Percentiles rank a stretch among this genome's conserved stretches.
Conservation (phyloP, 306 rosid genomes). For the Fragaria vesca region DNA sequence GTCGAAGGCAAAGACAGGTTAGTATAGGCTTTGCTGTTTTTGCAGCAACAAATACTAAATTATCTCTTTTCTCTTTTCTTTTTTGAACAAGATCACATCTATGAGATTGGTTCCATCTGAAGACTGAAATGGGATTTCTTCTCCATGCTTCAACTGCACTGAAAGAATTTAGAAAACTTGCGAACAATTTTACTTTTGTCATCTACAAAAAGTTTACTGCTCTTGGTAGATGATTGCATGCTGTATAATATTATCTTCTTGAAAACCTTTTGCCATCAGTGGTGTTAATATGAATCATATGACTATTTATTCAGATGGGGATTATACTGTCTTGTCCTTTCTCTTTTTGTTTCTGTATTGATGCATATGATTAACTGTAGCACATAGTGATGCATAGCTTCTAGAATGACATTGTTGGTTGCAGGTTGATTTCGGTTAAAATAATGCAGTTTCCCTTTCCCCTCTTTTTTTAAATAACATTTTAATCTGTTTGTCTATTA, state of each 20-base stretch:
- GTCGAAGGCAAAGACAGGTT: conserved; percentile 64
- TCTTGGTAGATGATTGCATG: conserved; percentile 13
- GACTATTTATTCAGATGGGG: not conserved
- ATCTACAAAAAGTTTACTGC: conserved; percentile 10
- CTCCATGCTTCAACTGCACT: conserved; percentile 9
- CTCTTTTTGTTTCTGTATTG: not conserved
- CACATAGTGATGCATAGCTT: not conserved
- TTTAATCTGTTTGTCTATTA: conserved; percentile 12
- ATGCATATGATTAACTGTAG: conserved; percentile 11
- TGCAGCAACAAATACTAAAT: not conserved
- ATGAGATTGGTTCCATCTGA: not conserved
- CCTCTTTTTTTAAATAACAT: not conserved
- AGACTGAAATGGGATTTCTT: not conserved
- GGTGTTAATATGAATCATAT: not conserved
- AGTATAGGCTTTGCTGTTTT: conserved; percentile 26
- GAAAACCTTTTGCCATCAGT: not conserved
- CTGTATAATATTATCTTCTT: not conserved
- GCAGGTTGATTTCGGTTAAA: not conserved
- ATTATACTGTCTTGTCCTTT: not conserved
- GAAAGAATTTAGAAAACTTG: conserved; percentile 7
- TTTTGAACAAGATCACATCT: not conserved
- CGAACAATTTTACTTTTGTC: conserved; percentile 10
- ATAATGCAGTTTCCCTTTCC: not conserved
- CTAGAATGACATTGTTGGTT: conserved; percentile 7
- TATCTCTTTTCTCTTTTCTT: not conserved